phyloP scores from a whole-genome alignment of 2,329 filamentous ascomycete genomes.

The Elsinoe batatas region DNA sequence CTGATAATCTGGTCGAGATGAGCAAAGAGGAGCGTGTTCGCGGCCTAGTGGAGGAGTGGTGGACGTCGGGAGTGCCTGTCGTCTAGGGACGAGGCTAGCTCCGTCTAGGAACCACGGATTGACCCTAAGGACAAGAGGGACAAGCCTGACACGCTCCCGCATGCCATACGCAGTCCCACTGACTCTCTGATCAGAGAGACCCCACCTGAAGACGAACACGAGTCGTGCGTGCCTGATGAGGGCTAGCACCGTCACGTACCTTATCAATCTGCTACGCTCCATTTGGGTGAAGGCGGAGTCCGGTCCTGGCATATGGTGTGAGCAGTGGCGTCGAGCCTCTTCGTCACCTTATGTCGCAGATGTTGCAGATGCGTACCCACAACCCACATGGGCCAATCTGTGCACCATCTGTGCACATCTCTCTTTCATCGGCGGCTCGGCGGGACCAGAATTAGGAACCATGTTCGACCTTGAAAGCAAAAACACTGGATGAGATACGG shows the following conservation, averaged over 20 bases:
- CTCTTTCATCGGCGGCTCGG: slow-evolving; percentile 3
- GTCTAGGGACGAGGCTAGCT: no score
- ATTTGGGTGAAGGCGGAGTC: background rate
- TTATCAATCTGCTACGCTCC: slow-evolving; percentile 11
- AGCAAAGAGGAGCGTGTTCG: slow-evolving; percentile 2
- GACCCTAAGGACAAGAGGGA: background rate
- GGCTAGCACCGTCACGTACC: slow-evolving; percentile 6
- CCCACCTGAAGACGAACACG: background rate
- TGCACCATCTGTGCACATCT: background rate
- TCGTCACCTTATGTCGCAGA: background rate
- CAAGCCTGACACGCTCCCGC: slow-evolving; percentile 4
- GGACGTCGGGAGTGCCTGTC: background rate
- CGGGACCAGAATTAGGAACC: background rate
- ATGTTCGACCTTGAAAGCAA: background rate
- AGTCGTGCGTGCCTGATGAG: slow-evolving; percentile 5
- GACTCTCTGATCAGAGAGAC: slow-evolving; percentile 8
- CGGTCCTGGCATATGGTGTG: background rate
- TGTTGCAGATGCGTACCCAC: background rate
- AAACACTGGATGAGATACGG: background rate
- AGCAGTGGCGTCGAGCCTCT: background rate
- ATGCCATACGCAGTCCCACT: slow-evolving; percentile 3
- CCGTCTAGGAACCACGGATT: background rate
- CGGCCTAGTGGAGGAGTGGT: background rate
- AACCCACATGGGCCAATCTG: no score
- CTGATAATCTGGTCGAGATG: slow-evolving; percentile 4